Base-by-base conservation (phyloP, 2,329 filamentous ascomycete species). In the Aureobasidium sp. region DNA sequence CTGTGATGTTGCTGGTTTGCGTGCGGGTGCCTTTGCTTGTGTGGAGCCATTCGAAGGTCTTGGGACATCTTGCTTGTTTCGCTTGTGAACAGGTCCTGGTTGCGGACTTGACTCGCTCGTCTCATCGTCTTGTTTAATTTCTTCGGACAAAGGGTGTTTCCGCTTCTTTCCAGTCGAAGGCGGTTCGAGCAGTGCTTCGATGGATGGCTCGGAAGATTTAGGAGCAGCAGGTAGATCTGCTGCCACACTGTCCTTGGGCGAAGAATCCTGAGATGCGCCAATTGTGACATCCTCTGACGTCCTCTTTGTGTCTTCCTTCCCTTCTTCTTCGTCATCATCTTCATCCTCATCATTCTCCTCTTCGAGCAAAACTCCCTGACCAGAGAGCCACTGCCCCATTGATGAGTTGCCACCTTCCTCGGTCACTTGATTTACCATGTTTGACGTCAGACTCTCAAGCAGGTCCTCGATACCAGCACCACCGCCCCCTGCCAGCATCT, bases 401-500 rank as follows among this genome's bases (percentile, higher is more conserved):
- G 71, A 74, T 20, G 67, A 71, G 27, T 71, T 69, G 3, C 69
- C 71, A 13, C 70, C 67, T 20, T 72, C 73, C 23, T 73, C 70
- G 16, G 69, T 70, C 2, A 72, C 75, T 25, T 77, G 75, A 23
- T 71, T 72, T 11, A 84, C 75, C 66, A 84, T 73, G 15, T 76
- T 77, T 42, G 79, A 78, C 31, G 81, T 79, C 67, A 84, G 61
- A 73, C 51, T 81, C 74, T 31, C 78, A 78, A 23, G 78, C 73
- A 64, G 81, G 78, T 81, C 81, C 56, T 82, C 81, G 31, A 76
- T 76, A 10, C 73, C 64, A 20, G 42, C 72, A 58, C 67, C 77
- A 29, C 72, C 75, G n/a, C 80, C 73, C 33, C 79, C 77, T 6
- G 75, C 76, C 15, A 83, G 73, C 81, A 85, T 82, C 59, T 82